These are phyloP conservation scores for Lasiodiplodia sp. DNA, from an alignment of 2,329 filamentous ascomycete genomes.

Conservation along the genomic window DNA sequence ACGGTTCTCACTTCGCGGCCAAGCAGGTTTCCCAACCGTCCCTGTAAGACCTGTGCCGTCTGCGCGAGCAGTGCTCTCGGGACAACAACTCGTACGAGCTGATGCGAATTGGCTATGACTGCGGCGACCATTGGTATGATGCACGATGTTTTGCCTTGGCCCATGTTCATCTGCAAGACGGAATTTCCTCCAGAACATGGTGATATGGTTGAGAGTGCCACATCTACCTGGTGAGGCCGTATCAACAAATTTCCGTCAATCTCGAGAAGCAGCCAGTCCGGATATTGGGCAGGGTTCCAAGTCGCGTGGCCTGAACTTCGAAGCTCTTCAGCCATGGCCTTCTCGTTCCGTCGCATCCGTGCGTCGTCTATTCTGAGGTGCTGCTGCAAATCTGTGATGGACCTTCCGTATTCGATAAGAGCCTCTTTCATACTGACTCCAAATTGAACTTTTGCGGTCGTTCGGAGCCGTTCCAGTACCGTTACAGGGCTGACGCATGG, in stretches of 20 bases:
- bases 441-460: conserved; percentile 40
- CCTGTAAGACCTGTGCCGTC: conserved; percentile 64
- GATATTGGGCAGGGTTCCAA: conserved; percentile 60
- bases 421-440: conserved; percentile 47
- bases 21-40: conserved; percentile 62
- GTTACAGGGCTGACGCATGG: conserved; percentile 9
- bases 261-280: conserved; percentile 72
- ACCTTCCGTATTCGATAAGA: conserved; percentile 54
- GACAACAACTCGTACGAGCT: conserved; percentile 63
- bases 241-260: conserved; percentile 71
- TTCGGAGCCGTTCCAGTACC: conserved; percentile 58
- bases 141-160: conserved; percentile 69
- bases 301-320: conserved; percentile 60
- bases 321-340: conserved; percentile 52
- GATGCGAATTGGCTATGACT: conserved; percentile 45
- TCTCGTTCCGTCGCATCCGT: conserved; percentile 35
- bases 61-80: conserved; percentile 64
- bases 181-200: conserved; percentile 63
- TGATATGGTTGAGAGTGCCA: conserved; percentile 66
- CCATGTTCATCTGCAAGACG: conserved; percentile 73
- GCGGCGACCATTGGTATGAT: conserved; percentile 71
- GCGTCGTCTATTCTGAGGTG: conserved; percentile 53
- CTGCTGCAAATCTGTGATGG: conserved; percentile 56
- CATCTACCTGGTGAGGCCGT: conserved; percentile 66
- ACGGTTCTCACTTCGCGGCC: conserved; percentile 62